These are phyloP conservation scores for Tuber brumale DNA, from an alignment of 495 filamentous ascomycete species.

Conservation along the genomic window DNA sequence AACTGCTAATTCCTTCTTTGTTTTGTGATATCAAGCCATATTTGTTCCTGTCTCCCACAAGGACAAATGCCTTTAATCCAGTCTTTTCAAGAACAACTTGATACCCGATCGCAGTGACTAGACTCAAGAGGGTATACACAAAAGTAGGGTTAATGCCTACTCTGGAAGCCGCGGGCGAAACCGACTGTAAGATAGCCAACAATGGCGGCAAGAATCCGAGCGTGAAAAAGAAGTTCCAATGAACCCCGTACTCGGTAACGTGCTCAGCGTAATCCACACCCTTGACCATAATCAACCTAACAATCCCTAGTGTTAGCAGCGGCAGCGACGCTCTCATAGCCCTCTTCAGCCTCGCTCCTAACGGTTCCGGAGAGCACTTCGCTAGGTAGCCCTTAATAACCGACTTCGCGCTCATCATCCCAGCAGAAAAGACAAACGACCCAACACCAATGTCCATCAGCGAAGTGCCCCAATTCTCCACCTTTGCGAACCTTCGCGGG, in stretches of 20 bases:
- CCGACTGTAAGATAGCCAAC: slow-evolving; percentile 73
- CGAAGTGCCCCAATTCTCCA: slow-evolving; percentile 95
- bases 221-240: slow-evolving; percentile 99
- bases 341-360: slow-evolving; percentile 52
- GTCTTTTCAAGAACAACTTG: slow-evolving; percentile 71
- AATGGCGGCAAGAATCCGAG: slow-evolving; percentile 83
- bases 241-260: slow-evolving; percentile 94
- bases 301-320: slow-evolving; percentile 69
- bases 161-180: slow-evolving; percentile 47
- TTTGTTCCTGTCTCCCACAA: slow-evolving; percentile 70
- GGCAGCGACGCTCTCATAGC: slow-evolving; percentile 77
- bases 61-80: slow-evolving; percentile 69
- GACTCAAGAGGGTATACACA: slow-evolving; percentile 60
- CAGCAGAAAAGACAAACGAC: slow-evolving; percentile 92
- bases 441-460: slow-evolving; percentile 97
- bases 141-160: slow-evolving; percentile 14
- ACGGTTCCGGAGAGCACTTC: slow-evolving; percentile 32
- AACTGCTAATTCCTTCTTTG: slow-evolving; percentile 87
- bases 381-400: slow-evolving; percentile 63
- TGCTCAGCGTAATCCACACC: slow-evolving; percentile 94
- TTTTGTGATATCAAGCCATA: slow-evolving; percentile 68
- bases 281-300: slow-evolving; percentile 83
- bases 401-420: slow-evolving; percentile 84
- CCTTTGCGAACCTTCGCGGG: slow-evolving; percentile 90
- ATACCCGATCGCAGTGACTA: slow-evolving; percentile 60